These are phyloP conservation scores for Vitis hybrid DNA, from an alignment of 177 flowering plant genomes.

Conservation along the genomic window DNA sequence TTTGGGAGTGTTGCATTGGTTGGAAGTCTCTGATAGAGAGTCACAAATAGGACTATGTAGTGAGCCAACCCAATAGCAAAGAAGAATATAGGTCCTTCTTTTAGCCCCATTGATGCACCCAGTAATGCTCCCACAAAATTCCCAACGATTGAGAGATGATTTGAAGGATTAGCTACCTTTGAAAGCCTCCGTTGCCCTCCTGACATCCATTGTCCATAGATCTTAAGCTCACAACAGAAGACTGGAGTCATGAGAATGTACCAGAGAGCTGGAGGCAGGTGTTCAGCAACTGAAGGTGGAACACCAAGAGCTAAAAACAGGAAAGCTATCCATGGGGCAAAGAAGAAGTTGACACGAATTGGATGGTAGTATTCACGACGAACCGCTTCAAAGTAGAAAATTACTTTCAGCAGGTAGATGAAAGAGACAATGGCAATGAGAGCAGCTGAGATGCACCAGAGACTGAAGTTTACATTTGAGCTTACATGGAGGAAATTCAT, in stretches of 20 bases:
- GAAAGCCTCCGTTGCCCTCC: conserved; percentile 85
- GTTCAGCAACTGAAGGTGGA: conserved; percentile 45
- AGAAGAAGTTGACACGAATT: conserved; percentile 79
- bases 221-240: conserved; percentile 67
- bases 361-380: conserved; percentile 85
- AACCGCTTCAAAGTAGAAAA: conserved; percentile 80
- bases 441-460: conserved; percentile 67
- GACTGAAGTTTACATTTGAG: conserved; percentile 41
- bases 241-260: conserved; percentile 76
- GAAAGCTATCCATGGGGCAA: conserved; percentile 75
- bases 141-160: conserved; percentile 75
- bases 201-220: conserved; percentile 96
- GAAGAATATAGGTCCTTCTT: conserved; percentile 84
- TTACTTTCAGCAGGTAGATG: conserved; percentile 56
- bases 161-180: conserved; percentile 80
- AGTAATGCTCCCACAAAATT: conserved; percentile 81
- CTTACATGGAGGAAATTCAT: conserved; percentile 57
- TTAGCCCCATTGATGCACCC: conserved; percentile 83
- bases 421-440: conserved; percentile 29
- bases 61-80: conserved; percentile 82
- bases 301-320: conserved; percentile 62
- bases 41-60: conserved; percentile 75
- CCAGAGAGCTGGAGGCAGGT: conserved; percentile 49
- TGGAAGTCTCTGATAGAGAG: conserved; percentile 89
- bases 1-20: conserved; percentile 77